Evolutionary conservation across 192 early-diverging fungal species (phyloP).

Genomic region (Glomus cerebriforme): DNA sequence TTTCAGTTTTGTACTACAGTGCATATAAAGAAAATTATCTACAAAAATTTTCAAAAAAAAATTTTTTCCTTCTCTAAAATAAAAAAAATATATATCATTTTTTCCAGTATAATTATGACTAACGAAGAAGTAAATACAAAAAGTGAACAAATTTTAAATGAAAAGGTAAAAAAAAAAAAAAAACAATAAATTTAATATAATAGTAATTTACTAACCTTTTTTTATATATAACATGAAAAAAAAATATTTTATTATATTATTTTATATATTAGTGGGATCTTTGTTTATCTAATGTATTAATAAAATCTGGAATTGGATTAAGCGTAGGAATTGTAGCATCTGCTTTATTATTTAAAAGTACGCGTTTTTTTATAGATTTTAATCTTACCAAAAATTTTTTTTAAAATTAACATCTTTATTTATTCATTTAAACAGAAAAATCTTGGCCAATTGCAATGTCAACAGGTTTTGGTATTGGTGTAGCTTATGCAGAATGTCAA

Average conservation of each 20-base stretch:
- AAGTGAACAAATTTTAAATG: slow-evolving; percentile 63
- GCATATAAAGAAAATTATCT: too few species aligned
- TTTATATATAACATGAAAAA: not conserved
- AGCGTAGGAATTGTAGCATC: slow-evolving; percentile 86
- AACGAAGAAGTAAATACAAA: slow-evolving; percentile 38
- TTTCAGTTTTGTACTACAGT: too few species aligned
- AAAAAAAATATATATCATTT: too few species aligned
- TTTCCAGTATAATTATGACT: too few species aligned
- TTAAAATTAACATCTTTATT: slow-evolving; percentile 19
- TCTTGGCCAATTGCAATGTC: slow-evolving; percentile 85
- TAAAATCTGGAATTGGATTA: slow-evolving; percentile 81
- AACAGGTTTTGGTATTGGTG: slow-evolving; percentile 80
- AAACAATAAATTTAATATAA: too few species aligned
- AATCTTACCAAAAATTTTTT: not conserved
- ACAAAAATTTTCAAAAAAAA: too few species aligned
- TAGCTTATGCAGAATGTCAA: slow-evolving; percentile 81
- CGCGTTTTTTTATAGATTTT: slow-evolving; percentile 27
- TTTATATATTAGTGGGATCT: slow-evolving; percentile 74
- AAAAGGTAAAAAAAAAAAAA: slow-evolving; percentile 48
- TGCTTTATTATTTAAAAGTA: slow-evolving; percentile 83
- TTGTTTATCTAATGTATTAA: slow-evolving; percentile 77
- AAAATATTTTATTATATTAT: slow-evolving; percentile 7
- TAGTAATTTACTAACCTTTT: not conserved
- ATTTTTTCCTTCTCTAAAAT: too few species aligned
- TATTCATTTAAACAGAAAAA: slow-evolving; percentile 57